Evolutionary conservation across 345 rosid species (phyloP).

Genomic region (Euphorbia lathyris): DNA sequence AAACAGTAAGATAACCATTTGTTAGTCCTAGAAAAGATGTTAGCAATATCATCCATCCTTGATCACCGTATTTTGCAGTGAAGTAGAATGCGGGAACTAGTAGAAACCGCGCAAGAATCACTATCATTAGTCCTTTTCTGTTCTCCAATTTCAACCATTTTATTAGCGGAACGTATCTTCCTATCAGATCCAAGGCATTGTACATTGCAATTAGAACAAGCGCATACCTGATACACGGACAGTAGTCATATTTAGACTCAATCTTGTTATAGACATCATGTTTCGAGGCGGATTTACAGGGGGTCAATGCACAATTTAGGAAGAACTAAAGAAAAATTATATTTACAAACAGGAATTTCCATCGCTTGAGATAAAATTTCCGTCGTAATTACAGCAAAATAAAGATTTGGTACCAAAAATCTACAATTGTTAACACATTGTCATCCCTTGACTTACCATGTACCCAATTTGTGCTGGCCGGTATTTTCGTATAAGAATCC

Average conservation of each 20-base stretch:
- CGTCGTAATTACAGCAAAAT: no score
- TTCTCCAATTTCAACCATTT: conserved; percentile 59
- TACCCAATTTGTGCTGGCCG: conserved; percentile 55
- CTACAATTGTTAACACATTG: no score
- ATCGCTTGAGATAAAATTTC: no score
- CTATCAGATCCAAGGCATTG: conserved; percentile 63
- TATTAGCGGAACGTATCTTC: conserved; percentile 61
- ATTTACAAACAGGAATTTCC: no score
- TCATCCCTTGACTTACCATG: conserved; percentile 46
- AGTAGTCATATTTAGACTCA: no score
- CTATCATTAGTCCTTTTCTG: conserved; percentile 51
- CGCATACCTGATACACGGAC: conserved; percentile 62
- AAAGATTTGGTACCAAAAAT: no score
- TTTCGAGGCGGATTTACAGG: no score
- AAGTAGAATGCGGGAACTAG: conserved; percentile 83
- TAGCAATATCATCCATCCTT: conserved; percentile 90
- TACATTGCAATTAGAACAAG: conserved; percentile 67
- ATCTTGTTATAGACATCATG: no score
- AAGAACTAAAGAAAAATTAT: no score
- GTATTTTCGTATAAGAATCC: conserved; percentile 84
- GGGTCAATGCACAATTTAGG: no score
- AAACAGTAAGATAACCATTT: conserved; percentile 79
- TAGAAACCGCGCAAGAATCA: conserved; percentile 51
- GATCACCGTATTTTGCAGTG: conserved; percentile 77
- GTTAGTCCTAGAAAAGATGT: conserved; percentile 64